phyloP scores from a whole-genome alignment of 257 asterid species.

The Forsythia viridissima region DNA sequence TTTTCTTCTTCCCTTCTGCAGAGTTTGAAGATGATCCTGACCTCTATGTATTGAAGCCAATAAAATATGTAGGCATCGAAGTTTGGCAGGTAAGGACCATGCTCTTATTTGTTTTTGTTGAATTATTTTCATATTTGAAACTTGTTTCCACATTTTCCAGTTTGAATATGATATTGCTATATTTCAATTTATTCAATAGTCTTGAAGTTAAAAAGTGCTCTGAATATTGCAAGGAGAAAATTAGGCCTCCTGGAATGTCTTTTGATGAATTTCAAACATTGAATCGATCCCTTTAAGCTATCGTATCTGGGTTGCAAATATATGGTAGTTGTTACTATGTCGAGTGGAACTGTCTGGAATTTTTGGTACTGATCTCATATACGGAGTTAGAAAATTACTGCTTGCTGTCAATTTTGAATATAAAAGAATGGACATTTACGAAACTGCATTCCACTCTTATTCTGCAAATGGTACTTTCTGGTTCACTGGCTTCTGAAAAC shows the following conservation, averaged over 20 bases:
- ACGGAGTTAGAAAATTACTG: not conserved
- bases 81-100: slow-evolving; percentile 78
- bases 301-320: not conserved
- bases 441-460: not conserved
- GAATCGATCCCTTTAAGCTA: not conserved
- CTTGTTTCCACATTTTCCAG: not conserved
- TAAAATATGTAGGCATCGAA: slow-evolving; percentile 83
- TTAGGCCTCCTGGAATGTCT: not conserved
- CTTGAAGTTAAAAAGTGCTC: not conserved
- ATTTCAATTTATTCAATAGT: not conserved
- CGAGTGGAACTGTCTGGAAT: not conserved
- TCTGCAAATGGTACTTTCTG: not conserved
- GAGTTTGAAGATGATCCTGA: slow-evolving; percentile 94
- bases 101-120: not conserved
- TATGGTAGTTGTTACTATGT: not conserved
- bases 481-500: not conserved
- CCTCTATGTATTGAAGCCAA: slow-evolving; percentile 77
- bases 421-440: not conserved
- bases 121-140: not conserved
- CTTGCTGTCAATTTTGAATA: not conserved
- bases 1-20: slow-evolving; percentile 24
- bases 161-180: not conserved
- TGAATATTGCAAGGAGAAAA: not conserved
- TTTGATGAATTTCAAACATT: not conserved
- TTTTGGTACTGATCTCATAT: not conserved